Base-by-base conservation (phyloP, 2,329 filamentous ascomycete species). In the Fusarium succisae region DNA sequence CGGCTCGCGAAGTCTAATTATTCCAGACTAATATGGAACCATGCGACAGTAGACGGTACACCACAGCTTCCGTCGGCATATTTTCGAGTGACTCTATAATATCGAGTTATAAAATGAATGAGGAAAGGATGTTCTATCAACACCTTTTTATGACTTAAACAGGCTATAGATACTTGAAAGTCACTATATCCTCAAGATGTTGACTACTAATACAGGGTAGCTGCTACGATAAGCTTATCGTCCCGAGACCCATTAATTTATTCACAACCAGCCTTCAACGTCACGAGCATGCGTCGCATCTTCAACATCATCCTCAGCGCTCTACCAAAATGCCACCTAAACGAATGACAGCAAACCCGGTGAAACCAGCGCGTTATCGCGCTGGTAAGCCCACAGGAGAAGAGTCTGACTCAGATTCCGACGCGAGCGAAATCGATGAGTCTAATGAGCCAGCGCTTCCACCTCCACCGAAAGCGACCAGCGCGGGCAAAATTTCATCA, bases 271-370 rank as follows among this genome's bases (percentile, higher is more conserved):
- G 54, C 53, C 50, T 70, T 55, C 55, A 77, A 75, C 76, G 72
- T 78, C 76, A 77, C 72, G 53, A 45, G 38, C 57, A 73, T 50
- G 28, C 60, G 69, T 50, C 45, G 50, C 38, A 77, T 73, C 48
- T 50, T 58, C 57, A 61, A 54, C 26, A 44, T 57, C 60, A 56
- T 59, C 54, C 48, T 35, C 24, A 26, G 22, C 28, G 22, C 50
- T 37, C 22, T 39, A 50, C 50, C 75, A 79, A 59, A 66, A 90
- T 89, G 88, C 91, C 93, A 70, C 90, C 92, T 18, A 95, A 94
- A 82, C 93, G 94, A 79, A 98, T 98, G 94, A 98, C 96, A 72
- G 95, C 95, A 72, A 98, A 98, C 80, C 95, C 94, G 8, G 84
- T 92, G 66, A 91, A 91, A 81, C 93, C 94, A 30, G 90, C 91